Percentiles rank a stretch among this genome's conserved stretches.
Conservation (phyloP, 2,329 filamentous ascomycete species). For the Aureobasidium sp. region DNA sequence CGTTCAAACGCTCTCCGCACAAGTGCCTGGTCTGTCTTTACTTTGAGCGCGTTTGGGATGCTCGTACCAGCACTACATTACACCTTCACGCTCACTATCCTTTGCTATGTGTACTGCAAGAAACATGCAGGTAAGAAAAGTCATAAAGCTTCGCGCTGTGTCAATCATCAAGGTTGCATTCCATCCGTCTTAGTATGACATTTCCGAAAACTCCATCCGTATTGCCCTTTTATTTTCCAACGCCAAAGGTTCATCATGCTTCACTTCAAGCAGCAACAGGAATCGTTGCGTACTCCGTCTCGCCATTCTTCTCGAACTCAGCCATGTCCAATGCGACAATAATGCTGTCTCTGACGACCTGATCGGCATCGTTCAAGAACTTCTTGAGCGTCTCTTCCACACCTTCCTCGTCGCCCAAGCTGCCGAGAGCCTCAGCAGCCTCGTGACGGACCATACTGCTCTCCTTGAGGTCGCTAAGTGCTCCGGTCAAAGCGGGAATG, state of each 20-base stretch:
- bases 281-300: slow-evolving; percentile 86
- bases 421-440: slow-evolving; percentile 90
- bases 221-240: not conserved
- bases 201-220: slow-evolving; percentile 7
- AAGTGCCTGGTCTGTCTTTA: not conserved
- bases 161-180: not conserved
- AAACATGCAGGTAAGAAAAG: not conserved
- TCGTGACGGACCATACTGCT: slow-evolving; percentile 96
- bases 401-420: slow-evolving; percentile 84
- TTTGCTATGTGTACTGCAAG: not conserved
- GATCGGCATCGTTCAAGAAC: slow-evolving; percentile 83
- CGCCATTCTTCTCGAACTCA: slow-evolving; percentile 83
- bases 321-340: slow-evolving; percentile 97
- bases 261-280: slow-evolving; percentile 45
- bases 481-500: slow-evolving; percentile 75
- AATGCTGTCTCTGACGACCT: slow-evolving; percentile 88
- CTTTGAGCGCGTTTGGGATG: not conserved
- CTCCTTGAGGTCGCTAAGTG: slow-evolving; percentile 70
- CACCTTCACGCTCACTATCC: not conserved
- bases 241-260: not conserved
- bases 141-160: not conserved
- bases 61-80: not conserved
- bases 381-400: slow-evolving; percentile 76
- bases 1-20: not conserved
- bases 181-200: not conserved